phyloP scores from a whole-genome alignment of 176 grass and related monocot species.

The Bolboschoenus planiculmis region DNA sequence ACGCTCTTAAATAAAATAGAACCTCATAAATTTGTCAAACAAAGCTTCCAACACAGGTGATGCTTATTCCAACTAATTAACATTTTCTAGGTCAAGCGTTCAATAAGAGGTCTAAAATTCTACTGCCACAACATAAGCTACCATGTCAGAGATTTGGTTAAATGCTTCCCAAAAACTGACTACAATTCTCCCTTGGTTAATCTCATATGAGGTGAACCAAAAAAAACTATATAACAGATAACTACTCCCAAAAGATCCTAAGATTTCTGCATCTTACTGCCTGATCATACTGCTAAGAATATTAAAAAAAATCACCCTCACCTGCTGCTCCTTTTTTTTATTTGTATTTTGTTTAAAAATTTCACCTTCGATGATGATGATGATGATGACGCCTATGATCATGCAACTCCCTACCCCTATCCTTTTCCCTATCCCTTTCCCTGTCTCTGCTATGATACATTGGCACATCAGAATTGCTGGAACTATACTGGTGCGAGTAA shows the following conservation, averaged over 20 bases:
- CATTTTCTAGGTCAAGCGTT: background rate
- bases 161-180: background rate
- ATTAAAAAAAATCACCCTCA: background rate
- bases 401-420: slow-evolving; percentile 7
- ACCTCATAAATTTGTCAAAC: background rate
- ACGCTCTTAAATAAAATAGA: background rate
- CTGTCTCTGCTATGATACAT: background rate
- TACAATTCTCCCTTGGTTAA: background rate
- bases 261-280: background rate
- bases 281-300: background rate
- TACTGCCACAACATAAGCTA: background rate
- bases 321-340: background rate
- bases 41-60: slow-evolving; percentile 1
- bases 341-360: background rate
- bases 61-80: slow-evolving; percentile 9
- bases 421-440: slow-evolving; percentile 23
- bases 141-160: background rate
- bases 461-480: background rate
- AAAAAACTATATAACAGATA: background rate
- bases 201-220: background rate
- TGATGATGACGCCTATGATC: slow-evolving; percentile 14
- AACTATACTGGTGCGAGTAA: background rate
- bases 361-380: slow-evolving; percentile 18
- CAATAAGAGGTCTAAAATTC: background rate
- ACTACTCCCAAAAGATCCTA: background rate